A percentile compares a stretch with the other conserved stretches of the same genome.
Evolutionary conservation across 169 alveolate genomes (phyloP).

Genomic region (Perkinsus olseni): DNA sequence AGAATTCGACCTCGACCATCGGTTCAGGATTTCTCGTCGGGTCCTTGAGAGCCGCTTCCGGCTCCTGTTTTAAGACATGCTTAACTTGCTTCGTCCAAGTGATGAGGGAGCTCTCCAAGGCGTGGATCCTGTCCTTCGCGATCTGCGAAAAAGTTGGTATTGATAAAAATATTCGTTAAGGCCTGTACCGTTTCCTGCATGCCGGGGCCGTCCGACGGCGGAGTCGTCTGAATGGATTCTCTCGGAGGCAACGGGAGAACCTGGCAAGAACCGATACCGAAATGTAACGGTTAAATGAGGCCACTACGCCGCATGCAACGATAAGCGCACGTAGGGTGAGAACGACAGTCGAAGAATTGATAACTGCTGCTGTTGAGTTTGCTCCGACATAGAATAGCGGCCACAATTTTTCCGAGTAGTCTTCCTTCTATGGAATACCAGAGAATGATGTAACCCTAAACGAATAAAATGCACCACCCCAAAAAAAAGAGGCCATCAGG

Average conservation of each 20-base stretch:
- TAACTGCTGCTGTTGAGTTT: too few species aligned
- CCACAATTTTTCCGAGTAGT: too few species aligned
- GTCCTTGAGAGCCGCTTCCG: slow-evolving; percentile 78
- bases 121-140: slow-evolving; percentile 77
- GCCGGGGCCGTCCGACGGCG: background rate
- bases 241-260: slow-evolving; percentile 75
- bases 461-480: too few species aligned
- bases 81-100: slow-evolving; percentile 87
- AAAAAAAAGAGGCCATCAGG: too few species aligned
- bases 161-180: slow-evolving; percentile 39
- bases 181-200: background rate
- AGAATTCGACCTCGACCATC: slow-evolving; percentile 77
- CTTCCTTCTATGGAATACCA: too few species aligned
- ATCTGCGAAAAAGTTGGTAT: slow-evolving; percentile 49
- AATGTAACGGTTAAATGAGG: background rate
- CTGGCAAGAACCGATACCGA: background rate
- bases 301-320: too few species aligned
- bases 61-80: slow-evolving; percentile 82
- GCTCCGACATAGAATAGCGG: too few species aligned
- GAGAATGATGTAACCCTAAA: too few species aligned
- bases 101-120: slow-evolving; percentile 81
- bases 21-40: slow-evolving; percentile 81
- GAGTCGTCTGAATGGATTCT: slow-evolving; percentile 16
- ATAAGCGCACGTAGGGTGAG: too few species aligned
- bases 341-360: too few species aligned